Base-by-base conservation (phyloP, 2,329 filamentous ascomycete genomes). In the Shiraia bambusicola region DNA sequence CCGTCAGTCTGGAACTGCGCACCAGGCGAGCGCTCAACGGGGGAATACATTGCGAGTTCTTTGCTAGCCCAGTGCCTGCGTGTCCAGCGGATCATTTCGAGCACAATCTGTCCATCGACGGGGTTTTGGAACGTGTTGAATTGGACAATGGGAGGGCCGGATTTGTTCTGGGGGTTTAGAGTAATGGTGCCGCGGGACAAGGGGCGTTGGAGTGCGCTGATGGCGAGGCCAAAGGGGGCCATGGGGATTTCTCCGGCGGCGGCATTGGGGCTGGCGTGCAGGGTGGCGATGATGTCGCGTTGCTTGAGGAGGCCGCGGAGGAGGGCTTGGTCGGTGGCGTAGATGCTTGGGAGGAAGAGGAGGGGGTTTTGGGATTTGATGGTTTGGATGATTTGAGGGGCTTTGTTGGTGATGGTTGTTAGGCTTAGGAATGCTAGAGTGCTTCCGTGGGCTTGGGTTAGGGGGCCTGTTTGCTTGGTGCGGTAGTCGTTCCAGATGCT, bases 171-270 rank as follows among this genome's bases (percentile, higher is more conserved):
- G 1, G 65, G 60, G 44, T 70, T 58, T 35, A 71, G 52, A 3
- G 58, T 65, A 37, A 72, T 58, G 12, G 64, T 67, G 15, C 70
- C 70, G 28, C 70, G 67, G 1, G 57, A 60, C 13, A 62, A 43
- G 0, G 60, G 54, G 5, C 58, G 56, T 29, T 60, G 52, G 19
- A 59, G 35, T 0, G 53, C 46, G 16, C 46, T 49, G 13, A 56
- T 53, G 6, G 58, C 54, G 6, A 55, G 50, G 6, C 58, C 54
- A 15, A 56, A 59, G 2, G 60, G 49, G 8, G 41, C 47, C 45
- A 58, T 67, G 28, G 51, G 58, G 28, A 61, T 61, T 31, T 69
- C 65, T 12, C 59, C 63, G 5, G 62, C 59, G 1, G 63, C 58
- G 3, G 63, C 59, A n/a, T 67, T 50, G 6, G 33, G 6, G 19